Evolutionary conservation across 495 filamentous ascomycete genomes (phyloP), one percentile per base, ranked within the genome.

Genomic region (Penicillium waksmanii): DNA sequence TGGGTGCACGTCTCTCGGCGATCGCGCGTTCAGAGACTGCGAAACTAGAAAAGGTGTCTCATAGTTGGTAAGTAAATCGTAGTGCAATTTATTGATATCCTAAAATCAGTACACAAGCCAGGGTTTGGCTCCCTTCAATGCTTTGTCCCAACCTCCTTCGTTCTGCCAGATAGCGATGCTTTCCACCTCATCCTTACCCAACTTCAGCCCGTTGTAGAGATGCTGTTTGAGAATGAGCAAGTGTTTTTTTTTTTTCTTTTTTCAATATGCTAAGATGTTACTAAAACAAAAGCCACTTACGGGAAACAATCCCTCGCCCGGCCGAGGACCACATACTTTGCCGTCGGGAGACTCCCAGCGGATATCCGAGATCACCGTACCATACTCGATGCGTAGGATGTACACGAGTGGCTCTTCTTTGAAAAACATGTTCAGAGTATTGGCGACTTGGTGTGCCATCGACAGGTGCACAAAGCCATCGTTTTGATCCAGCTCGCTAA

Each of bases 361-460:
- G 42, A 79, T 70, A 58, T 76, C 51, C 19, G 64, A 56, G 13
- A 62, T 61, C 9, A 80, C 58, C 72, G 83, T 59, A 84, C 86
- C 6, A 89, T 96, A 93, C 58, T 81, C 44, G 79, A 94, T 71
- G 83, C 92, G 61, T 82, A 96, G 72, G 72, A 94, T 72, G 81
- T 96, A 67, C 83, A 93, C 50, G 82, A 92, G 66, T 72, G 85
- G 67, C 76, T 97, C 60, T 83, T 92, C 59, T 66, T 92, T 62
- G 89, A 92, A 57, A 85, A 94, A 61, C 73, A 88, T 65, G 73
- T 96, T 78, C 44, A 80, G 51, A 0, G 77, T 80, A 36, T 74
- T 75, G 36, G 74, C 69, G 4, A 80, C 70, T 48, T 80, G 77
- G 13, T 69, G 63, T 23, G 75, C 69, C 27, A 65, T 73, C 7